Evolutionary conservation across 768 basidiomycete species (phyloP), one percentile per base, ranked within the genome.

Genomic region (Suillus variegatus): DNA sequence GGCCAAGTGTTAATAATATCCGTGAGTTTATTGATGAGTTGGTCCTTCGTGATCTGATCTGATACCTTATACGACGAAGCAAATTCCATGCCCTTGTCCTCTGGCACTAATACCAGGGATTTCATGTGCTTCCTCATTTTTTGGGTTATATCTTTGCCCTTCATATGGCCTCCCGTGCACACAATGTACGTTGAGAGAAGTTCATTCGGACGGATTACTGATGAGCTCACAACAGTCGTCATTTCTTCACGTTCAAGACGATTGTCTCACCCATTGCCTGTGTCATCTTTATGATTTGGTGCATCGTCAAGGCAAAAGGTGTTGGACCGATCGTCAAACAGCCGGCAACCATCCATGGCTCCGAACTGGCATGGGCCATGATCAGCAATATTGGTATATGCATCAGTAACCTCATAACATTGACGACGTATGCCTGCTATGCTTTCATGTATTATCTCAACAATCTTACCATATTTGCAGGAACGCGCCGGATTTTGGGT

Each of bases 111-210:
- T 56, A 87, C 87, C 12, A 82, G 83, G 58, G 86, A 89, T 77
- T 89, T 89, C 69, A 79, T 91, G 79, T 85, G 85, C 64, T 93
- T 93, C 84, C 87, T 93, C 82, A 82, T 93, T 63, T 93, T 92
- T 81, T 92, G 89, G 87, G 76, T 92, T 20, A 82, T 90, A 58
- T 88, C 86, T 40, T 83, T 92, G 36, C 89, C 89, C n/a, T 88
- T 87, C 10, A 88, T 92, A 68, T 91, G 88, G 87, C 88, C 90
- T 68, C 90, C 90, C 3, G 86, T 91, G 52, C 89, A 93, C 79
- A 82, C 88, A 72, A 88, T 90, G 88, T 87, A 72, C 43, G 84
- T 73, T 57, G 16, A 44, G 56, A 62, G 63, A 41, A 46, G 58
- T 51, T 57, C 46, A n/a, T 58, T n/a, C 18, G 0, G 56, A 18